Evolutionary conservation across 2,329 filamentous ascomycete species (phyloP), one percentile per base, ranked within the genome.

Genomic region (Exophiala viscosa): DNA sequence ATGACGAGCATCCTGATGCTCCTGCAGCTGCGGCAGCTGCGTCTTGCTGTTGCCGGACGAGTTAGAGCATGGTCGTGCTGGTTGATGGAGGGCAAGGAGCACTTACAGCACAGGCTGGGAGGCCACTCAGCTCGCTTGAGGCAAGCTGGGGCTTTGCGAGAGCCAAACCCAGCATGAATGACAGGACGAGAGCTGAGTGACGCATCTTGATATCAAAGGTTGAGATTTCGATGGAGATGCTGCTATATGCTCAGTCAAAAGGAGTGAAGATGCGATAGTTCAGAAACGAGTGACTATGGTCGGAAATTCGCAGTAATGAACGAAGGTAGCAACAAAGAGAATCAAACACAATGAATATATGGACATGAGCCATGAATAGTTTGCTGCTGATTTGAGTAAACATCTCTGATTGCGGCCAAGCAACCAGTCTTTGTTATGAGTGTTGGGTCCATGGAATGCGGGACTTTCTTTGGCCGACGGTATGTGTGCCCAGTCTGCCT

Each of bases 21-120:
- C 38, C 50, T 23, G 56, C 13, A n/a, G 56, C 52, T 2, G 50
- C 43, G 35, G 34, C 45, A 6, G 53, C 48, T 6, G 50, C 46
- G 42, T 56, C 56, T 50, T 49, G 46, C 56, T 59, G 44, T 52
- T 35, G 36, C 17, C 36, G 11, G 11, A 11, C 28, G 14, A 14
- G 14, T 31, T 9, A 38, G 31, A 15, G 14, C 5, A 18, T 35
- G 17, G 5, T 13, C 6, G 18, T 33, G 15, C 1, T 45, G 23
- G 15, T 13, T 8, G 7, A 17, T 38, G 14, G 17, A 34, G 15
- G 14, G n/a, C n/a, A 34, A 15, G 2, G 15, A 40, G n/a, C 8
- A 57, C 56, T 56, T 48, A 59, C 56, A 32, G 53, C 56, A 45
- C 56, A 59, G n/a, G 50, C 45, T 14, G 56, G 56, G 10, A 59